A percentile compares a stretch with the other conserved stretches of the same genome.
These are phyloP conservation scores for Sporothrix curviconia DNA, from an alignment of 2,329 filamentous ascomycete species.

Conservation along the genomic window DNA sequence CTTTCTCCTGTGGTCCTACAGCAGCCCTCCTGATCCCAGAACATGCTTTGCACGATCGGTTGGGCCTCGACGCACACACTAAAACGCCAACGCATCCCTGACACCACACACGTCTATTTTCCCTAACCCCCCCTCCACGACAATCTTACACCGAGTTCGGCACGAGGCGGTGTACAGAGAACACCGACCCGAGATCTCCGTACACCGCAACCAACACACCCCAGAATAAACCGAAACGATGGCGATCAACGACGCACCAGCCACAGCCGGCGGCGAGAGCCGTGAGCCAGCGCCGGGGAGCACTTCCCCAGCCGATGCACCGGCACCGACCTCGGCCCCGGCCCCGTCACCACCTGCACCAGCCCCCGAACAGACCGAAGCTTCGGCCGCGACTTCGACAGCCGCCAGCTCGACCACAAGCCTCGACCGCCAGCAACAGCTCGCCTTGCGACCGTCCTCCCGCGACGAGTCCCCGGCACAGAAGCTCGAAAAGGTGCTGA, in stretches of 20 bases:
- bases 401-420: background rate
- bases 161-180: constrained; percentile 3
- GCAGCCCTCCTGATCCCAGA: background rate
- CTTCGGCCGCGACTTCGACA: background rate
- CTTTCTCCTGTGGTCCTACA: too few species aligned
- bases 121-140: too few species aligned
- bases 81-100: background rate
- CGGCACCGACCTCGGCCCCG: too few species aligned
- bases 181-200: background rate
- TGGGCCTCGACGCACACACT: background rate
- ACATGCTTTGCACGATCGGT: background rate
- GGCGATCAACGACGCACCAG: constrained; percentile 14
- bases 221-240: background rate
- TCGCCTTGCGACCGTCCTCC: background rate
- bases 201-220: background rate
- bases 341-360: background rate
- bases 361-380: background rate
- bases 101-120: too few species aligned
- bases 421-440: background rate
- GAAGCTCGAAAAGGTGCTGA: constrained; percentile 12
- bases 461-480: constrained; percentile 13
- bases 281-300: background rate
- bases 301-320: too few species aligned
- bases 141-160: too few species aligned
- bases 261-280: background rate